Evolutionary conservation across 371 early-diverging fungal genomes (phyloP).

Genomic region (Chytridiales sp.): DNA sequence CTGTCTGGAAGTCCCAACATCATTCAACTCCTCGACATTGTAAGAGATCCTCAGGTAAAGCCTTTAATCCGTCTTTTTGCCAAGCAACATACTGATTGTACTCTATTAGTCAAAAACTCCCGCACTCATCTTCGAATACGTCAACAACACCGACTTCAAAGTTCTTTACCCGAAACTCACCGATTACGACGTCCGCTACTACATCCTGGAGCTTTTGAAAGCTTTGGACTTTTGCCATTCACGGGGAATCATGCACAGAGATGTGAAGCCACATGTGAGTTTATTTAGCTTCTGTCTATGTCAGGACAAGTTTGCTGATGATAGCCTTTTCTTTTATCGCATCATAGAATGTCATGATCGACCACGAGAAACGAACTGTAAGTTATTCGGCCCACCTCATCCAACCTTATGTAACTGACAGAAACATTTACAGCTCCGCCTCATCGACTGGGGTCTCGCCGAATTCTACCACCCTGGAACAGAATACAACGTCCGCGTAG

Average conservation of each 20-base stretch:
- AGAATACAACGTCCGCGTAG: slow-evolving; percentile 98
- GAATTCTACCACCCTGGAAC: slow-evolving; percentile 99
- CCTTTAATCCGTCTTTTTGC: background rate
- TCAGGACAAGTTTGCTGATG: background rate
- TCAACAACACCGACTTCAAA: slow-evolving; percentile 78
- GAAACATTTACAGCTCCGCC: slow-evolving; percentile 63
- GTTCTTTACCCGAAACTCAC: slow-evolving; percentile 77
- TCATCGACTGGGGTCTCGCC: slow-evolving; percentile 99
- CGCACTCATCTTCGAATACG: slow-evolving; percentile 95
- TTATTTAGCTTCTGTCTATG: background rate
- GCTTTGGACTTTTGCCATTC: slow-evolving; percentile 98
- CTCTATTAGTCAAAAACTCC: slow-evolving; percentile 82
- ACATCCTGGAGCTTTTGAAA: slow-evolving; percentile 95
- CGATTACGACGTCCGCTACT: slow-evolving; percentile 93
- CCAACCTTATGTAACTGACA: background rate
- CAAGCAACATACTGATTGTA: slow-evolving; percentile 15
- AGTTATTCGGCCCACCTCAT: slow-evolving; percentile 3
- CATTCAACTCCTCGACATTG: slow-evolving; percentile 91
- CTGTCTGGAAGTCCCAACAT: slow-evolving; percentile 93
- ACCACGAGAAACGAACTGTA: slow-evolving; percentile 88
- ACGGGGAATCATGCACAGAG: slow-evolving; percentile 99
- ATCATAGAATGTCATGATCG: slow-evolving; percentile 99
- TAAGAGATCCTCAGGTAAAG: slow-evolving; percentile 86
- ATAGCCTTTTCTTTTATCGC: too few relatives aligned
- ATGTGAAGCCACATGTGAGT: slow-evolving; percentile 92